Evolutionary conservation across 768 basidiomycete genomes (phyloP), one percentile per base, ranked within the genome.

Genomic region (Termitomyces sp.): DNA sequence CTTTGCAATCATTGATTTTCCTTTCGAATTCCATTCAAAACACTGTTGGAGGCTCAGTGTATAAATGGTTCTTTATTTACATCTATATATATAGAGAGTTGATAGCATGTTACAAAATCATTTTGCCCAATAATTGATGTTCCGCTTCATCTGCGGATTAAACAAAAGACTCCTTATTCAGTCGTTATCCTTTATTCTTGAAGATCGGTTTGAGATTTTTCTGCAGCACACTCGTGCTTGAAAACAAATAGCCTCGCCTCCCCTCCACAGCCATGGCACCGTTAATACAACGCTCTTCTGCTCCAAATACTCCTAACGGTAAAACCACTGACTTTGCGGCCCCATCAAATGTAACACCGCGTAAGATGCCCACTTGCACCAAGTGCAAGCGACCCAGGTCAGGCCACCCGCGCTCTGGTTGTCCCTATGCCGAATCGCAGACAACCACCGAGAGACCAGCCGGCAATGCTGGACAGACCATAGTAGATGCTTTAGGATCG

Each of bases 391-490:
- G 77, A 23, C 81, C 82, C 0, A 73, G 76, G 53, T 73, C 71
- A 26, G 84, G 84, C 0, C 85, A 86, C 63, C 85, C 85, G 17
- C 81, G 84, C 45, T 80, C 80, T 0, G 83, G 84, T 10, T 86
- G 85, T 63, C 82, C 83, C 0, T 76, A 69, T 55, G 67, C 64
- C 21, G 73, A 76, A 44, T 66, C 74, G 1, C 67, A 59, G 19
- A 56, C 60, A 37, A 58, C 40, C 10, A 28, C 57, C 33, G 54
- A 48, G 28, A 48, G 57, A 26, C 19, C 62, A 17, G 48, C 63
- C 28, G 28, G 12, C 33, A 21, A 50, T 37, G 58, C 50, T 35
- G 64, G 67, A 26, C 69, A 70, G 28, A 66, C 61, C 23, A 69
- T 82, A 46, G 67, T 67, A 5, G 69, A 73, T 33, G 79, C 78